Evolutionary conservation across 139 green algal species (phyloP), one percentile per base, ranked within the genome.

Genomic region (Axilococcus clingmanii): DNA sequence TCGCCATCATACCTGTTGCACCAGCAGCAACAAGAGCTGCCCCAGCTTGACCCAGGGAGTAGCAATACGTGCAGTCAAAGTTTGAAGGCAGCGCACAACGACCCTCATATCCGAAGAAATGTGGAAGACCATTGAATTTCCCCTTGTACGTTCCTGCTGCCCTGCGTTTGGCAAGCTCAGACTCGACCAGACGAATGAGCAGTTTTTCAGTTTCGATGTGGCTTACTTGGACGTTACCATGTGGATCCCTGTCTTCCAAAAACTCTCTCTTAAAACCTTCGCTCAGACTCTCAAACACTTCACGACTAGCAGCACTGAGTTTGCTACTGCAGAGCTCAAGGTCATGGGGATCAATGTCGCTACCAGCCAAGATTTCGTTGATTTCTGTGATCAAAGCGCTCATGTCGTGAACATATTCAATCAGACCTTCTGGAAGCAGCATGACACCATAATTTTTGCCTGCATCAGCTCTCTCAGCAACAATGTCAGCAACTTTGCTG

Each of bases 61-160:
- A 76, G 48, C 58, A 74, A 49, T 86, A 86, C 20, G 72, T 72
- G 40, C 68, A 60, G 40, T 86, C 77, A 50, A 86, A 86, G 55
- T 84, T 83, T 59, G 69, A 73, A 58, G 77, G 77, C 52, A 71
- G 40, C 15, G 63, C 64, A 49, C 60, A 82, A 31, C 77, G 65
- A 20, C 77, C 77, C 58, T 86, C 73, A 36, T 84, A 86, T 51
- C 71, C 61, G 23, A 76, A 66, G 41, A 61, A 76, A 56, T 79
- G 71, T 9, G 30, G 17, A 11, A 79, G 19, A 4, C 34, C 60
- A 4, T 38, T 20, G 24, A 76, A 76, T n/a, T 69, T 73, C 52
- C 60, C 65, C 23, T 2, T 12, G 32, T 44, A 77, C 6, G 30
- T 29, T 16, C 54, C 59, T 1, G 22, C 40, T 7, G 8, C 61